phyloP scores from a whole-genome alignment of 352 stramenopile genomes.

The Phytophthora pseudosyringae region DNA sequence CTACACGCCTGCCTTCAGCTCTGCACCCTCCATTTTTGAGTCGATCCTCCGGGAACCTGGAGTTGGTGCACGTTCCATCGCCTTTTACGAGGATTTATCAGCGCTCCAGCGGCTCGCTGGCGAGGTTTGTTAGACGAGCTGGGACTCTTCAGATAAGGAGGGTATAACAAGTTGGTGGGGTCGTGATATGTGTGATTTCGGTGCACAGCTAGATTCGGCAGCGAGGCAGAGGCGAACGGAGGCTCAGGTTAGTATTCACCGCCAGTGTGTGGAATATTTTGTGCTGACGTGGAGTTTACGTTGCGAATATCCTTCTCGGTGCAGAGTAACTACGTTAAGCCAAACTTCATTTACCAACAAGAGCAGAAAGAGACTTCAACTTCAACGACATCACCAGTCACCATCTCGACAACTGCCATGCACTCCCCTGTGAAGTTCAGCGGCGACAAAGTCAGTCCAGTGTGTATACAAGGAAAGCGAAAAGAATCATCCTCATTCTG shows the following conservation, averaged over 20 bases:
- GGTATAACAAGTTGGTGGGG: neutral
- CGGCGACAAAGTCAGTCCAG: constrained; percentile 9
- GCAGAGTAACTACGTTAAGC: constrained; percentile 42
- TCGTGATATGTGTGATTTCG: neutral
- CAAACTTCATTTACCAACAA: constrained; percentile 41
- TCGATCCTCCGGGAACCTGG: constrained; percentile 49
- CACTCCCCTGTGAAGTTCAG: constrained; percentile 1
- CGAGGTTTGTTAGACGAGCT: constrained; percentile 35
- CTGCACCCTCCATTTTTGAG: constrained; percentile 60
- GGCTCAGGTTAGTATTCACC: constrained; percentile 19
- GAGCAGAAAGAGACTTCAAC: constrained; percentile 1
- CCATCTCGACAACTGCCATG: neutral
- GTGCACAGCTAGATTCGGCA: constrained; percentile 26
- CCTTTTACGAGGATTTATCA: constrained; percentile 52
- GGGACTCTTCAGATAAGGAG: neutral
- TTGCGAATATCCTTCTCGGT: neutral
- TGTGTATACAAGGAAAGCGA: neutral
- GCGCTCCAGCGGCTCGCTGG: constrained; percentile 41
- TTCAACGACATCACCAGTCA: neutral
- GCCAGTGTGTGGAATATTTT: neutral
- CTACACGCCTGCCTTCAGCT: constrained; percentile 35
- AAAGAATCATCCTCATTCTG: neutral
- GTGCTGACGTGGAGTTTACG: neutral
- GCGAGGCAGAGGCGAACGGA: constrained; percentile 15
- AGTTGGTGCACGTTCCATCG: constrained; percentile 26